Evolutionary conservation across 257 asterid genomes (phyloP).

Genomic region (Parsonsia alboflavescens): DNA sequence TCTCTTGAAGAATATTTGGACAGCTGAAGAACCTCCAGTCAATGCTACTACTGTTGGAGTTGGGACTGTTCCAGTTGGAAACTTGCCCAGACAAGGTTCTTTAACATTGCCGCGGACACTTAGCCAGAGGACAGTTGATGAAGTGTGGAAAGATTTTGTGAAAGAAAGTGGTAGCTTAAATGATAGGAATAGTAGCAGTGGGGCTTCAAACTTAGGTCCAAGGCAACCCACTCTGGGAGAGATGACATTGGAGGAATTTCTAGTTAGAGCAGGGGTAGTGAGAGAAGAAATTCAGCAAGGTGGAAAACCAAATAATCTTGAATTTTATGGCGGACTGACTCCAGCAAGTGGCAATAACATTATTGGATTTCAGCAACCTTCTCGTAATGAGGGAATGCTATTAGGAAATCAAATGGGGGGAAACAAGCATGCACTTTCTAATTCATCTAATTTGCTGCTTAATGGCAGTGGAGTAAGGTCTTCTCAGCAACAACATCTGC

Average conservation of each 20-base stretch:
- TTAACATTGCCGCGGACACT: constrained; percentile 80
- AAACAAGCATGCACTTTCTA: constrained; percentile 29
- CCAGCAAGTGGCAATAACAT: constrained; percentile 50
- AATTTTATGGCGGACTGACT: constrained; percentile 34
- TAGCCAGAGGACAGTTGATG: constrained; percentile 83
- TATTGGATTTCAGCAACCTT: constrained; percentile 31
- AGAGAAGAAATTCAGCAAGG: constrained; percentile 58
- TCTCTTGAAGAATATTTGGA: constrained; percentile 77
- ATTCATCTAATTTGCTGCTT: constrained; percentile 36
- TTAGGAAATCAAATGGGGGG: constrained; percentile 35
- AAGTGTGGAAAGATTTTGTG: constrained; percentile 71
- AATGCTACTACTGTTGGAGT: constrained; percentile 30
- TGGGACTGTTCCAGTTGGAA: constrained; percentile 38
- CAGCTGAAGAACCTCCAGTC: constrained; percentile 75
- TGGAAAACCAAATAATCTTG: constrained; percentile 27
- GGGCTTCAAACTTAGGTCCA: constrained; percentile 35
- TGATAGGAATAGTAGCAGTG: constrained; percentile 30
- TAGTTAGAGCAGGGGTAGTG: constrained; percentile 74
- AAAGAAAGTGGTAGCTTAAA: constrained; percentile 42
- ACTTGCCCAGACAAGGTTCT: constrained; percentile 81
- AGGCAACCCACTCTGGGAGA: constrained; percentile 75
- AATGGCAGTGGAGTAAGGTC: constrained; percentile 33
- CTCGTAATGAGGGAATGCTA: constrained; percentile 33
- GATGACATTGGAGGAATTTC: constrained; percentile 80
- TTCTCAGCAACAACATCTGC: constrained; percentile 32